Evolutionary conservation across 495 filamentous ascomycete genomes (phyloP), one percentile per base, ranked within the genome.

Genomic region (Xanthoparmelia taractica): DNA sequence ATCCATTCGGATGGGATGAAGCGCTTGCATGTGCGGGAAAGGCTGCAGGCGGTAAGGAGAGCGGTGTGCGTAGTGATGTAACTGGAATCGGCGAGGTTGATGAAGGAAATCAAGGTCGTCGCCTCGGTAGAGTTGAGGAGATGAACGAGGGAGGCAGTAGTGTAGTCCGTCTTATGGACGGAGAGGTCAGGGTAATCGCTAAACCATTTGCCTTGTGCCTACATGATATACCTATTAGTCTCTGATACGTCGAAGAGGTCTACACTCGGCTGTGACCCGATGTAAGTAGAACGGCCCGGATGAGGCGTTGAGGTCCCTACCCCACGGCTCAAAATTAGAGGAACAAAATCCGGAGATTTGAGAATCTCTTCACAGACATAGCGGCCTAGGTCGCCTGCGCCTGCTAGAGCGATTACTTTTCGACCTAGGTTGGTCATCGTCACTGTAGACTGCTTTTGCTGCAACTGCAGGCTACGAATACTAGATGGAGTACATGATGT

Each of bases 31-130:
- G 31, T 33, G 1, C 29, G 18, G 29, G 43, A 58, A 13, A 8
- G 20, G 17, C 61, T 31, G 41, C 70, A 74, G 0, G 70, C 69
- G 18, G 54, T 23, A 3, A 72, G n/a, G 4, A 72, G 23, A 54
- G 48, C 31, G 0, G 12, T 31, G 60, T 67, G 69, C 1, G 8
- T 48, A 29, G 18, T n/a, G 55, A 58, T 60, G 45, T 67, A 68
- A 43, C 56, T n/a, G 17, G 60, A 29, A 81, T 80, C 63, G 84
- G 84, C 64, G 77, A 81, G 67, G 79, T 54, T 56, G 60, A 67
- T 31, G 20, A 63, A 33, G 4, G 65, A 63, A 4, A 57, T 38
- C 3, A 63, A 6, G 0, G 34, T 66, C 1, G 64, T 58, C 7
- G 40, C n/a, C 3, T 41, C 25, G 5, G 37, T 58, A 10, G 50